Percentiles rank a stretch among this genome's conserved stretches.
Conservation (phyloP, 1,284 basidiomycete species). For the Schizophyllum commune region DNA sequence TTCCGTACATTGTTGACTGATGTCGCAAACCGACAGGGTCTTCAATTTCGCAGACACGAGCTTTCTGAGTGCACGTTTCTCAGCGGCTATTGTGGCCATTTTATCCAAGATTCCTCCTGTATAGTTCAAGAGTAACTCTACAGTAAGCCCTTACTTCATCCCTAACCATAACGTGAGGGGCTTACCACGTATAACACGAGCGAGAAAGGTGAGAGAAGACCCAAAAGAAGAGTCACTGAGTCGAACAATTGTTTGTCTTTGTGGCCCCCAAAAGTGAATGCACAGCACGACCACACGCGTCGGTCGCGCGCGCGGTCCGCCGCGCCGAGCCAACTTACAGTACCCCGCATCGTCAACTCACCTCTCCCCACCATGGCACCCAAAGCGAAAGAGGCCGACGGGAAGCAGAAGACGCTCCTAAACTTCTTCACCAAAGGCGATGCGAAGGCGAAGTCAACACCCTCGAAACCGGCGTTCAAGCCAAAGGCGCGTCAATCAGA, state of each 20-base stretch:
- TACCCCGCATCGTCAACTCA: background rate
- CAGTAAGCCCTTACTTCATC: too few relatives aligned
- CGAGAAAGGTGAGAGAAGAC: too few relatives aligned
- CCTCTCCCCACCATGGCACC: constrained; percentile 22
- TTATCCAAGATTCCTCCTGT: too few relatives aligned
- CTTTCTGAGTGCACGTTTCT: constrained; percentile 50
- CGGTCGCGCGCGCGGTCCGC: too few relatives aligned
- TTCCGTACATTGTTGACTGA: constrained; percentile 53
- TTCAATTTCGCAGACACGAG: constrained; percentile 36
- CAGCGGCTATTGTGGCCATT: constrained; percentile 23
- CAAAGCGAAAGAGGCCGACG: constrained; percentile 20
- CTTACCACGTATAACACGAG: too few relatives aligned
- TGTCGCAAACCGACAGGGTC: constrained; percentile 30
- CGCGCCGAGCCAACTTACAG: too few relatives aligned
- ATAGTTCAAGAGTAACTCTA: too few relatives aligned
- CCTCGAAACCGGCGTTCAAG: background rate
- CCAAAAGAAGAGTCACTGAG: too few relatives aligned
- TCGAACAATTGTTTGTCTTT: background rate
- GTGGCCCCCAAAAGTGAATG: background rate
- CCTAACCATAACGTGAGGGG: too few relatives aligned
- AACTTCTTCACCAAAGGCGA: background rate
- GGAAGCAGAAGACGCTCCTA: background rate
- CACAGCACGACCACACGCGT: background rate
- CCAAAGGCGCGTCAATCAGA: background rate
- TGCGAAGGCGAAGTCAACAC: background rate